Evolutionary conservation across 257 asterid species (phyloP).

Genomic region (Cinchona pubescens): DNA sequence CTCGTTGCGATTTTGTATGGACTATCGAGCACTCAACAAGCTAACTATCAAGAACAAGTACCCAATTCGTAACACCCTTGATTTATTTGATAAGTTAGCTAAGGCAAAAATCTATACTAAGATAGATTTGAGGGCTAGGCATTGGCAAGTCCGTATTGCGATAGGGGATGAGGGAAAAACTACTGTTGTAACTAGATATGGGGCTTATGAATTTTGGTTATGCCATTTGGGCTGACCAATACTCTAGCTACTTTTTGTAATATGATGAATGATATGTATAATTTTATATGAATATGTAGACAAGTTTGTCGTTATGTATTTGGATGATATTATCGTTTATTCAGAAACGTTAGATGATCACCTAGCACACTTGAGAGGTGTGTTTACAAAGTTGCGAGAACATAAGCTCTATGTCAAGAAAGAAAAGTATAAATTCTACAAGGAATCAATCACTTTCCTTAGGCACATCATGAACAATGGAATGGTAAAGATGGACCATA

Average conservation of each 20-base stretch:
- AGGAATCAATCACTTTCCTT: not conserved
- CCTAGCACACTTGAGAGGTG: not conserved
- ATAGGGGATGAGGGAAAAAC: not conserved
- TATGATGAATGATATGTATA: not conserved
- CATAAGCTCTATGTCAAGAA: not conserved
- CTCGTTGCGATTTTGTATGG: not conserved
- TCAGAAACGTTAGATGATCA: not conserved
- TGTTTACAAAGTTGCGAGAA: not conserved
- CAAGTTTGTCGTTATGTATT: not conserved
- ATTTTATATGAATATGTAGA: constrained; percentile 3
- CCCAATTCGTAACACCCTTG: not conserved
- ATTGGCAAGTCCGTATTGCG: not conserved
- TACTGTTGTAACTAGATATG: not conserved
- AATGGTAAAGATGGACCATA: not conserved
- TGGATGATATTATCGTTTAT: not conserved
- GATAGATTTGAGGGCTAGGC: not conserved
- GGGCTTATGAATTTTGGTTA: not conserved
- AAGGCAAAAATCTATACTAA: not conserved
- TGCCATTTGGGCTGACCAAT: not conserved
- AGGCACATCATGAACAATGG: not conserved
- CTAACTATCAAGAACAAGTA: not conserved
- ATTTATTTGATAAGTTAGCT: not conserved
- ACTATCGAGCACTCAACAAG: not conserved
- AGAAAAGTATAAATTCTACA: not conserved
- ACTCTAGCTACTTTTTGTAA: not conserved